Conservation (phyloP, 1,139 yeast species). For the Hyphopichia khmerensis region DNA sequence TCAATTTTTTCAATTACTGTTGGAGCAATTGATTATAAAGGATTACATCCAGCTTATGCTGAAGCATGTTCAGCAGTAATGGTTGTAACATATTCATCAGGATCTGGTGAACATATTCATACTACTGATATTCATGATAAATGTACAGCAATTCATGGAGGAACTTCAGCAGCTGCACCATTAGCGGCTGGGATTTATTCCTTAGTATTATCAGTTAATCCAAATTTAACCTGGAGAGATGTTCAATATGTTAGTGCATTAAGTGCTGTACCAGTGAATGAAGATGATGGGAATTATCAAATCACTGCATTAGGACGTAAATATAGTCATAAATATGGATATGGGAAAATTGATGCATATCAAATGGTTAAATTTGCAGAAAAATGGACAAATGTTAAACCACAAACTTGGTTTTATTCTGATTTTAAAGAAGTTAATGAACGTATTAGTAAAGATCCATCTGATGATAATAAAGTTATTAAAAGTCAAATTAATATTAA, state of each 20-base stretch:
- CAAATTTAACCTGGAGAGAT: slow-evolving; percentile 93
- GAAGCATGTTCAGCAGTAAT: slow-evolving; percentile 95
- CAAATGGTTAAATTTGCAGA: slow-evolving; percentile 71
- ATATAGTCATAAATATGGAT: slow-evolving; percentile 88
- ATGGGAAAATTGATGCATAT: slow-evolving; percentile 88
- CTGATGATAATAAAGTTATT: slow-evolving; percentile 24
- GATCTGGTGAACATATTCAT: slow-evolving; percentile 85
- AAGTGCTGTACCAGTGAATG: slow-evolving; percentile 69
- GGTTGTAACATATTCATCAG: slow-evolving; percentile 94
- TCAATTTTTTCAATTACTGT: slow-evolving; percentile 94
- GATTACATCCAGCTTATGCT: slow-evolving; percentile 82
- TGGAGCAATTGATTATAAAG: slow-evolving; percentile 87
- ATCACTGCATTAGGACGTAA: slow-evolving; percentile 55
- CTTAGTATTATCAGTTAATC: slow-evolving; percentile 76
- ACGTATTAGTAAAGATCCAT: slow-evolving; percentile 18
- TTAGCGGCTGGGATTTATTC: slow-evolving; percentile 94
- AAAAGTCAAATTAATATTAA: slow-evolving; percentile 49
- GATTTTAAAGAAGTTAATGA: slow-evolving; percentile 36
- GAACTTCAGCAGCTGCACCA: slow-evolving; percentile 99
- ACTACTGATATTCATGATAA: slow-evolving; percentile 80
- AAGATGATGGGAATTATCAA: slow-evolving; percentile 71
- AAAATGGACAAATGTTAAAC: slow-evolving; percentile 81
- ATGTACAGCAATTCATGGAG: slow-evolving; percentile 83
- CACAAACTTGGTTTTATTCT: slow-evolving; percentile 80
- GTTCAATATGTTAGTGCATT: slow-evolving; percentile 80